phyloP scores from a whole-genome alignment of 2,329 filamentous ascomycete genomes.

The Alternaria brassicae region DNA sequence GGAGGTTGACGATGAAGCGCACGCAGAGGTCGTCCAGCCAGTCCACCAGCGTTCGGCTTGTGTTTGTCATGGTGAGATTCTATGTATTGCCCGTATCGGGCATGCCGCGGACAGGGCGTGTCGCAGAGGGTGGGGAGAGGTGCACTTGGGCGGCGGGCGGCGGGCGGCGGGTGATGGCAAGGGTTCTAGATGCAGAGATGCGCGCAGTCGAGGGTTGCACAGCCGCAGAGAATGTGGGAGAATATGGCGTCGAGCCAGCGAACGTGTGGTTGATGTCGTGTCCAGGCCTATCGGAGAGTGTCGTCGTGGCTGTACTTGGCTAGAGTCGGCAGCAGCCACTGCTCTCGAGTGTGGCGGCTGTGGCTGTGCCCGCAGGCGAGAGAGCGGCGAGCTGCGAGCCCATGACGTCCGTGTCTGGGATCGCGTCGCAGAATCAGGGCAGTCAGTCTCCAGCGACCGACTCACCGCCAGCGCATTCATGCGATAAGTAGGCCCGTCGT shows the following conservation, averaged over 20 bases:
- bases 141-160: slow-evolving; percentile 3
- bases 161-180: slow-evolving; percentile 12
- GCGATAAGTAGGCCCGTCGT: slow-evolving; percentile 28
- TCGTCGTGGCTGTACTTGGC: slow-evolving; percentile 23
- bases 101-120: slow-evolving; percentile 60
- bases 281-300: slow-evolving; percentile 14
- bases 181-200: slow-evolving; percentile 18
- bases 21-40: slow-evolving; percentile 98
- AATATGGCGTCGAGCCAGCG: slow-evolving; percentile 10
- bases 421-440: slow-evolving; percentile 38
- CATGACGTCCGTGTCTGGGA: slow-evolving; percentile 28
- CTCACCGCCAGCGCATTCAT: slow-evolving; percentile 32
- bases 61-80: slow-evolving; percentile 68
- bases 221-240: slow-evolving; percentile 38
- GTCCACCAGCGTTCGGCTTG: slow-evolving; percentile 87
- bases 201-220: slow-evolving; percentile 24
- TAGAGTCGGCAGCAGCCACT: neutral
- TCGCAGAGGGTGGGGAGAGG: slow-evolving; percentile 19
- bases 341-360: slow-evolving; percentile 20
- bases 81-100: slow-evolving; percentile 60
- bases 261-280: slow-evolving; percentile 12
- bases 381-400: slow-evolving; percentile 8
- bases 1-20: slow-evolving; percentile 97
- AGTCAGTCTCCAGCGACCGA: slow-evolving; percentile 23
- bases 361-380: slow-evolving; percentile 22